A percentile compares a stretch with the other conserved stretches of the same genome.
Conservation (phyloP, 345 rosid species). For the Populus davidiana region DNA sequence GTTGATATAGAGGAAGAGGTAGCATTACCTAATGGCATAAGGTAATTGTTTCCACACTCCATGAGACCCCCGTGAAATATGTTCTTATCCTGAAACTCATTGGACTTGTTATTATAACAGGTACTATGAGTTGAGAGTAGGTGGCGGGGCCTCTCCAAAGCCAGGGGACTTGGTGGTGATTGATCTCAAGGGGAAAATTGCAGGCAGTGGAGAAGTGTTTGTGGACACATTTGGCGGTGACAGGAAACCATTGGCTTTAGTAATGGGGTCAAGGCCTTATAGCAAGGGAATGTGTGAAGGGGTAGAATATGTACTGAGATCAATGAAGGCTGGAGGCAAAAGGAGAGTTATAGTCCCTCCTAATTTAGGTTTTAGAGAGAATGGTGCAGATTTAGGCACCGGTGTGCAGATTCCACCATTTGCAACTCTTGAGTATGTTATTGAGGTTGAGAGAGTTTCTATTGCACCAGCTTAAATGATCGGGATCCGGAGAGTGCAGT, state of each 20-base stretch:
- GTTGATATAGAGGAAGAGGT: constrained; percentile 70
- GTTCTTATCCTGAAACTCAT: background rate
- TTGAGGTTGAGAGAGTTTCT: constrained; percentile 79
- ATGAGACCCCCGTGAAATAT: background rate
- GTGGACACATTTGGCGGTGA: constrained; percentile 61
- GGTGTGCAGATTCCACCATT: constrained; percentile 62
- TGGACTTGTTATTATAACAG: constrained; percentile 31
- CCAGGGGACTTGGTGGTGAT: constrained; percentile 85
- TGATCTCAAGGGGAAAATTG: constrained; percentile 58
- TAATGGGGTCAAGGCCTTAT: constrained; percentile 79
- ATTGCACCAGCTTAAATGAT: constrained; percentile 72
- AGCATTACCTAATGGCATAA: constrained; percentile 72
- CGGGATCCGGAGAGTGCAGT: background rate
- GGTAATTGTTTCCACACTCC: constrained; percentile 33
- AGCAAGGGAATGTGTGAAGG: constrained; percentile 85
- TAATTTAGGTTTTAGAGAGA: constrained; percentile 65
- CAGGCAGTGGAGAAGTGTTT: constrained; percentile 57
- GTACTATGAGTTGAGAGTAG: constrained; percentile 75
- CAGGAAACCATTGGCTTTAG: constrained; percentile 65
- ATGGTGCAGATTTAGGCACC: constrained; percentile 63
- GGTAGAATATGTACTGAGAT: constrained; percentile 57
- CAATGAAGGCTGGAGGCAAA: constrained; percentile 87
- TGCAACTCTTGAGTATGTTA: constrained; percentile 65
- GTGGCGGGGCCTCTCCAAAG: constrained; percentile 76
- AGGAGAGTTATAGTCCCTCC: constrained; percentile 75